Evolutionary conservation across 306 rosid species (phyloP).

Genomic region (Lathyrus oleraceus): DNA sequence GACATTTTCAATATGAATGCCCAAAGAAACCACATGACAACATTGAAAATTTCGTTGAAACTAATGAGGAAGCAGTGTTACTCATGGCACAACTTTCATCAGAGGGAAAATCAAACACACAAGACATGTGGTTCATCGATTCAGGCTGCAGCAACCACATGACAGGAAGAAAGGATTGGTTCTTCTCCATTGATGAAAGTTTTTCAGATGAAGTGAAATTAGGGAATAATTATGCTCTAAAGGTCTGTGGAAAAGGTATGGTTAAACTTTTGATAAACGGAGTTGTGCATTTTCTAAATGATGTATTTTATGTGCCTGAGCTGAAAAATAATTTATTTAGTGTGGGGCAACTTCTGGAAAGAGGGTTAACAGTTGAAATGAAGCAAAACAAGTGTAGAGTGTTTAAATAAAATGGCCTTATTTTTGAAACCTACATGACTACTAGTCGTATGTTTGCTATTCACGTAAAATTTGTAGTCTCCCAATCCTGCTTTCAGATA

Average conservation of each 20-base stretch:
- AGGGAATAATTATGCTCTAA: too few relatives aligned
- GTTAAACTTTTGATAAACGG: too few relatives aligned
- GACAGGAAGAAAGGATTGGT: neutral
- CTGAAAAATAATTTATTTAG: neutral
- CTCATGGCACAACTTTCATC: constrained; percentile 2
- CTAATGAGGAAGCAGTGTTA: too few relatives aligned
- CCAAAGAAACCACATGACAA: neutral
- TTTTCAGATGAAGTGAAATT: too few relatives aligned
- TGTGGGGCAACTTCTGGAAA: neutral
- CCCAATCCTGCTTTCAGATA: neutral
- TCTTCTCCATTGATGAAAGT: neutral
- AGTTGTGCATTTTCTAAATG: neutral
- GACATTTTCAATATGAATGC: too few relatives aligned
- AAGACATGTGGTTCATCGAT: neutral
- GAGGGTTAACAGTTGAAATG: neutral
- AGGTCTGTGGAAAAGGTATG: too few relatives aligned
- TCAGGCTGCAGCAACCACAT: neutral
- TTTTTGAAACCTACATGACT: too few relatives aligned
- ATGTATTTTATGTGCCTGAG: constrained; percentile 13
- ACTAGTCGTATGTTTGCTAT: too few relatives aligned
- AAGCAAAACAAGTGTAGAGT: constrained; percentile 8
- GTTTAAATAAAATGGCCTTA: too few relatives aligned
- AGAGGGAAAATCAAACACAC: neutral
- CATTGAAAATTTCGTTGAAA: neutral
- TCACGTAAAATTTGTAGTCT: too few relatives aligned